Evolutionary conservation across 208 protist genomes (phyloP).

Genomic region (Leishmania lainsoni): DNA sequence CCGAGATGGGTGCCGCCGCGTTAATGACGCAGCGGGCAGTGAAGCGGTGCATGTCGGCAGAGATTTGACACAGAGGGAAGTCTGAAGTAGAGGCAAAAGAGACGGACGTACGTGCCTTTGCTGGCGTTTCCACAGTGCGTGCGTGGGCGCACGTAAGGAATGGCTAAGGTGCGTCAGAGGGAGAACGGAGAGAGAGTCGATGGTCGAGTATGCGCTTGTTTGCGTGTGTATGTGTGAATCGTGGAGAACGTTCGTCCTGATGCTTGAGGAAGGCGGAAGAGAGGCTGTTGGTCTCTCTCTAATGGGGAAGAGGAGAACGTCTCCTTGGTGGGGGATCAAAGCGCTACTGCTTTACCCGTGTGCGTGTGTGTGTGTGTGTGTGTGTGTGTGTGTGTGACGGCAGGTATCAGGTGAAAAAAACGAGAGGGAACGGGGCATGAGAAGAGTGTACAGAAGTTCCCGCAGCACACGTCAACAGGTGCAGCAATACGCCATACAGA

Average conservation of each 20-base stretch:
- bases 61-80: conserved; percentile 4
- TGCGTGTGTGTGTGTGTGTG: conserved; percentile 3
- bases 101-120: neutral
- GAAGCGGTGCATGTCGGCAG: conserved; percentile 21
- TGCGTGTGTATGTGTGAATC: neutral
- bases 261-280: neutral
- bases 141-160: neutral
- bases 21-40: conserved; percentile 9
- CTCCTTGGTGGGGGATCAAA: neutral
- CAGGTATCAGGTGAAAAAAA: neutral
- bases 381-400: conserved; percentile 1
- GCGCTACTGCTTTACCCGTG: conserved; percentile 1
- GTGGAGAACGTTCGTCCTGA: neutral
- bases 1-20: conserved; percentile 5
- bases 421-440: neutral
- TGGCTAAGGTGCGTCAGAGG: neutral
- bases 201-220: neutral
- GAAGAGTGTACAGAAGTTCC: neutral
- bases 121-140: neutral
- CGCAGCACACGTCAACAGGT: neutral
- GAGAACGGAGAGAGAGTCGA: neutral
- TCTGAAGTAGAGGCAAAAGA: neutral
- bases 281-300: neutral
- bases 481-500: neutral
- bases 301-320: neutral